phyloP scores from a whole-genome alignment of 225 moss, liverwort and hornwort genomes.

The Pseudoscleropodium purum region DNA sequence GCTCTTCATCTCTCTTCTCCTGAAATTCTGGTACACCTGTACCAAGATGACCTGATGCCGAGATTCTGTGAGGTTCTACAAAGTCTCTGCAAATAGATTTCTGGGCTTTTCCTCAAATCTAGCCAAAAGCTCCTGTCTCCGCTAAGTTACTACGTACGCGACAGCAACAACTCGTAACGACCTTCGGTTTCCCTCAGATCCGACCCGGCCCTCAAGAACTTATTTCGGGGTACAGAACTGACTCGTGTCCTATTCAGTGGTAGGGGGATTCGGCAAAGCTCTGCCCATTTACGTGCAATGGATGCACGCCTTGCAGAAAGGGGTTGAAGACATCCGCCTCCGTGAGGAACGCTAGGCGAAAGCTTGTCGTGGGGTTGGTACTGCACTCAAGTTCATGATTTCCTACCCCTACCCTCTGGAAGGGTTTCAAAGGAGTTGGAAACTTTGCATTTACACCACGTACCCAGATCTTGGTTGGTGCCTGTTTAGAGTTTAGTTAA shows the following conservation, averaged over 20 bases:
- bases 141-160: neutral
- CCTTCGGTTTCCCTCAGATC: neutral
- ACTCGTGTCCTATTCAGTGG: neutral
- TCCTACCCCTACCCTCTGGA: neutral
- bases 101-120: neutral
- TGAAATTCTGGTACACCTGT: neutral
- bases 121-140: neutral
- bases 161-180: neutral
- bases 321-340: neutral
- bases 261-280: neutral
- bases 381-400: neutral
- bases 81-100: neutral
- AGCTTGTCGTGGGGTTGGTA: neutral
- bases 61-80: neutral
- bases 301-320: neutral
- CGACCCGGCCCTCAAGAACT: neutral
- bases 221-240: neutral
- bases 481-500: neutral
- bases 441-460: neutral
- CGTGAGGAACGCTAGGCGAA: neutral
- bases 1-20: neutral
- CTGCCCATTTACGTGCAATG: neutral
- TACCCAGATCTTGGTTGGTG: neutral
- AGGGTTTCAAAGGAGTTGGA: neutral
- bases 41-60: neutral